Evolutionary conservation across 495 filamentous ascomycete genomes (phyloP).

Genomic region (Xylona heveae): DNA sequence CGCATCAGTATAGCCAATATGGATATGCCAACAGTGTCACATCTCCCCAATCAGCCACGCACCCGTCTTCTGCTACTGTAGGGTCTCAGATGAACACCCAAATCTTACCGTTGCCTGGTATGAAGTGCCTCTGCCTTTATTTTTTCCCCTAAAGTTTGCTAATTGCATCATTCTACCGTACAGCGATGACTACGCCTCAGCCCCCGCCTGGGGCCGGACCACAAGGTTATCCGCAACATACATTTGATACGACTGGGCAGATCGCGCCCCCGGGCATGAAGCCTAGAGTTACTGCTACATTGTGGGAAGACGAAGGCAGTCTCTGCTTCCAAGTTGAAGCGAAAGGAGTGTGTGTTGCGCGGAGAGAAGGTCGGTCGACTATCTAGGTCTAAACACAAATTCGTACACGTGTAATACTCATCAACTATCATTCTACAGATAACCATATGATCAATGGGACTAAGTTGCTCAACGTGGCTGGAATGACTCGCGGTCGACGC

Average conservation of each 20-base stretch:
- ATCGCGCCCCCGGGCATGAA: conserved; percentile 90
- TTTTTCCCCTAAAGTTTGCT: conserved; percentile 9
- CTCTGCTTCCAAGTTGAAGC: conserved; percentile 97
- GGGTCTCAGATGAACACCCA: conserved; percentile 27
- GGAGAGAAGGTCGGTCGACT: conserved; percentile 73
- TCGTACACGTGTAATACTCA: too few species aligned
- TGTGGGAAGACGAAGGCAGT: conserved; percentile 97
- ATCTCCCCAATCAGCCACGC: conserved; percentile 47
- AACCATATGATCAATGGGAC: conserved; percentile 99
- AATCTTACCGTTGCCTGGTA: conserved; percentile 49
- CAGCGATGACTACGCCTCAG: conserved; percentile 16
- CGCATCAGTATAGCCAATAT: conserved; percentile 46
- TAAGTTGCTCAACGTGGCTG: conserved; percentile 88
- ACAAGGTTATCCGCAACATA: conserved; percentile 29
- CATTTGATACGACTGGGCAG: conserved; percentile 81
- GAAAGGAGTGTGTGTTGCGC: conserved; percentile 84
- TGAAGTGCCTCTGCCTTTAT: conserved; percentile 8
- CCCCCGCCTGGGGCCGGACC: conserved; percentile 25
- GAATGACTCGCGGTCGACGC: conserved; percentile 89
- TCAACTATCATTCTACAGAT: conserved; percentile 29
- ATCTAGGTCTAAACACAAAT: neutral
- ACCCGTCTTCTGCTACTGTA: conserved; percentile 50
- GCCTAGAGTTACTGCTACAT: conserved; percentile 86
- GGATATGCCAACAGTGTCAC: conserved; percentile 52
- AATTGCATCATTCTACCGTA: conserved; percentile 4